Base-by-base conservation (phyloP, 164 flowering plant species). In the Houttuynia cordata region DNA sequence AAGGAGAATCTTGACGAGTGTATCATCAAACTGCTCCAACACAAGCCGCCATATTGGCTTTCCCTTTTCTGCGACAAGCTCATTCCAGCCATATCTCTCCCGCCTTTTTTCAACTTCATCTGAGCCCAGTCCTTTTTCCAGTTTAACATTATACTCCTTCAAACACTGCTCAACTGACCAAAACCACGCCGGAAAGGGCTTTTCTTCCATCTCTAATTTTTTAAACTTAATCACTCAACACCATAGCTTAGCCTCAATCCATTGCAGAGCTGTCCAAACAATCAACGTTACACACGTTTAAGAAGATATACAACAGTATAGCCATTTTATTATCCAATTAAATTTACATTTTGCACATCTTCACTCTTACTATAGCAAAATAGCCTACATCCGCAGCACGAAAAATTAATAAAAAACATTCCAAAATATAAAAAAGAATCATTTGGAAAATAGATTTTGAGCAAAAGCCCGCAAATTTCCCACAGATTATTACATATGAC, bases 11-110 rank as follows among this genome's bases (percentile, higher is more conserved):
- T 87, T 91, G 3, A 87, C 91, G 60, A 91, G 93, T 74, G 69
- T 74, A 65, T 91, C 96, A 76, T 91, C 93, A 61, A 91, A 91
- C 63, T 91, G 96, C 63, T 91, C 87, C 42, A 91, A 70, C 9
- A 91, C 81, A 15, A 84, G 82, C 45, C 56, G 65, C 93, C 93
- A 87, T 8, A 86, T 20, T 51, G 97, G 91, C 68, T 84, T 91
- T 55, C 89, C 91, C 69, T 84, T 87, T 71, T 86, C 85, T 68
- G 83, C 86, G 42, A 73, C 65, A 20, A 91, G 87, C 70, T 91
- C 97, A 63, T 87, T 91, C 86, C 82, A 84, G n/a, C 93, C 96
- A 59, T 79, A 79, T 54, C 53, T 72, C 65, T 83, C 83, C 8
- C 81, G 72, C 58, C 65, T 77, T 73, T 74, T 81, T 72, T 83